Base-by-base conservation (phyloP, 1,284 basidiomycete genomes). In the Ganoderma leucocontextum region DNA sequence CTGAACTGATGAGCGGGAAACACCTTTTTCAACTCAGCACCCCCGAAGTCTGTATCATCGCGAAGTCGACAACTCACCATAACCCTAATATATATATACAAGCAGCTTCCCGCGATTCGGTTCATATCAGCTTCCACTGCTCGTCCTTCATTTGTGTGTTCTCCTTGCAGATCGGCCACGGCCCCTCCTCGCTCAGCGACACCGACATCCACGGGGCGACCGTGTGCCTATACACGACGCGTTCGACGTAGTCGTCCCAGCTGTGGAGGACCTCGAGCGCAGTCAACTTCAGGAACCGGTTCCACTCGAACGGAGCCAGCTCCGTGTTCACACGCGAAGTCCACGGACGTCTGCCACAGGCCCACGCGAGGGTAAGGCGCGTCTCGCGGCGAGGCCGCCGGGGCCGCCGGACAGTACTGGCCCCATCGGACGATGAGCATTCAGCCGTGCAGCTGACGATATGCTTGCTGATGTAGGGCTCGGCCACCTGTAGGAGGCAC, bases 191-290 rank as follows among this genome's bases (percentile, higher is more conserved):
- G 42, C 38, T 35, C 35, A 68, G 36, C 25, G 52, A 15, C 41
- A 49, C 67, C 3, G 52, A 62, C 52, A 52, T 53, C 19, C 47
- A 65, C 25, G 67, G 64, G 35, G 58, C 49, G 44, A 47, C 49
- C 25, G 67, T 64, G n/a, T 65, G 67, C 25, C 60, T 60, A 38
- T 52, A 68, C 25, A 62, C 60, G 53, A 68, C 44, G 8, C 67
- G 59, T 9, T 57, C 53, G 42, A 68, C 38, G 35, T 39, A 41
- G 19, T 61, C 42, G 12, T 38, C 36, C 67, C 63, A 68, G 17
- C 35, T 25, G 17, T 2, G n/a, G 9, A 68, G 67, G 15, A 68
- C 63, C 1, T 58, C 25, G 41, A 58, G 57, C 6, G 63, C 67
- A 4, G 25, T 44, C 10, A 35, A 22, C 59, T 58, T 62, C 22